phyloP scores from a whole-genome alignment of 2,329 filamentous ascomycete species.

The Diaporthe eres region DNA sequence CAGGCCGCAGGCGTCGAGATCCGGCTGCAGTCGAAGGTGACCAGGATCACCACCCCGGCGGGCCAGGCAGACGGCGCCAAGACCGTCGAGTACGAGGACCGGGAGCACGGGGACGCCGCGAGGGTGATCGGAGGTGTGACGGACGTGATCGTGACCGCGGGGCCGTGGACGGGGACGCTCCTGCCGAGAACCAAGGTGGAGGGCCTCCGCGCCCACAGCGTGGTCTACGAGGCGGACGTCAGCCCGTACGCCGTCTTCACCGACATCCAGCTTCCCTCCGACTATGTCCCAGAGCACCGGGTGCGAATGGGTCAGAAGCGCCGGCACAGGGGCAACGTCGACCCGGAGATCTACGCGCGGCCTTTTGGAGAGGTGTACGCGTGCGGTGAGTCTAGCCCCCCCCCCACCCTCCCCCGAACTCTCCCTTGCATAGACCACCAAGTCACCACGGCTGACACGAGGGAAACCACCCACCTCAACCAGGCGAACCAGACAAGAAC shows the following conservation, averaged over 20 bases:
- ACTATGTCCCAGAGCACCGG: constrained; percentile 70
- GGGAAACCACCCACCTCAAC: background rate
- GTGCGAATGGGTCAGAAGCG: constrained; percentile 63
- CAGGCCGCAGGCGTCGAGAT: constrained; percentile 78
- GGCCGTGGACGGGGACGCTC: constrained; percentile 70
- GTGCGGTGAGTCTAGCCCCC: constrained; percentile 71
- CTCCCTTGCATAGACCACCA: background rate
- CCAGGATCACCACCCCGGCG: constrained; percentile 67
- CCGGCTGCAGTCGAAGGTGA: constrained; percentile 76
- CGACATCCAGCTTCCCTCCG: constrained; percentile 79
- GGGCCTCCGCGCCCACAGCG: constrained; percentile 74
- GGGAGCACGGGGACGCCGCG: constrained; percentile 53
- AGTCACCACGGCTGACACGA: constrained; percentile 21
- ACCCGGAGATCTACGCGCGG: constrained; percentile 94
- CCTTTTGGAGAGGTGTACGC: constrained; percentile 93
- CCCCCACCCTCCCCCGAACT: background rate
- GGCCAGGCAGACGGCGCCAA: constrained; percentile 57
- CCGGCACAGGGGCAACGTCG: constrained; percentile 74
- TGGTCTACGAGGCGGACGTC: constrained; percentile 75
- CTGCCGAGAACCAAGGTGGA: constrained; percentile 71
- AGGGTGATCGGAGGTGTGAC: constrained; percentile 61
- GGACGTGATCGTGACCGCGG: constrained; percentile 62
- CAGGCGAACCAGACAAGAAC: constrained; percentile 81
- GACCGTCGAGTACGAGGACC: constrained; percentile 72
- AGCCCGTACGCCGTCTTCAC: constrained; percentile 88